Evolutionary conservation across 169 alveolate genomes (phyloP).

Genomic region (Plasmodium malariae): DNA sequence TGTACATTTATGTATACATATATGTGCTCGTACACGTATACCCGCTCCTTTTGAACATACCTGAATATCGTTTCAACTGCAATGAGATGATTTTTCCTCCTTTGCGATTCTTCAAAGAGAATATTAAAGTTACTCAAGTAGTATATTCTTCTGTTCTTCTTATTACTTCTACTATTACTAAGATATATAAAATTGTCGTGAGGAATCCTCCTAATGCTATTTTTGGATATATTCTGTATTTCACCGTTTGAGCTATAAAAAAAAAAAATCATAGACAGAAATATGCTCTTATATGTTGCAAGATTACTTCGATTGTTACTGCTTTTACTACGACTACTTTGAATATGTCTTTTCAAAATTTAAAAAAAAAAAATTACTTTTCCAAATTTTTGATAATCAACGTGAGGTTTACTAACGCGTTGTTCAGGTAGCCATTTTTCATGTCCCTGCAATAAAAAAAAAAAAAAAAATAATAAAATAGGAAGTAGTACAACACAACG

Average conservation of each 20-base stretch:
- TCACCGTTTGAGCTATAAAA: neutral
- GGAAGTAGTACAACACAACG: too few species aligned
- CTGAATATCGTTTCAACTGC: conserved; percentile 31
- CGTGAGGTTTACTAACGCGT: conserved; percentile 49
- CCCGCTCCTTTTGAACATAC: too few species aligned
- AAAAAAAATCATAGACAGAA: neutral
- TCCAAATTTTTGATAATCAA: conserved; percentile 14
- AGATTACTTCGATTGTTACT: neutral
- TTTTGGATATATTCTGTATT: neutral
- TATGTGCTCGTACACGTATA: neutral
- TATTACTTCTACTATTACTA: neutral
- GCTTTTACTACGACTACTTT: neutral
- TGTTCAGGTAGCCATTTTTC: conserved; percentile 49
- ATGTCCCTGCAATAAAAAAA: conserved; percentile 16
- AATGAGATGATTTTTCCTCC: neutral
- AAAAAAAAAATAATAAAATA: neutral
- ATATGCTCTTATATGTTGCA: too few species aligned
- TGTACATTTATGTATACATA: neutral
- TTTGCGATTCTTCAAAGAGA: conserved; percentile 36
- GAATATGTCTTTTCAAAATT: neutral
- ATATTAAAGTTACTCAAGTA: conserved; percentile 37
- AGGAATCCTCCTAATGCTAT: neutral
- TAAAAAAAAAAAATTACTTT: conserved; percentile 7
- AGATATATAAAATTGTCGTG: conserved; percentile 19
- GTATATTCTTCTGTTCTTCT: conserved; percentile 18